These are phyloP conservation scores for Kwoniella europaea DNA, from an alignment of 768 basidiomycete species.

Conservation along the genomic window DNA sequence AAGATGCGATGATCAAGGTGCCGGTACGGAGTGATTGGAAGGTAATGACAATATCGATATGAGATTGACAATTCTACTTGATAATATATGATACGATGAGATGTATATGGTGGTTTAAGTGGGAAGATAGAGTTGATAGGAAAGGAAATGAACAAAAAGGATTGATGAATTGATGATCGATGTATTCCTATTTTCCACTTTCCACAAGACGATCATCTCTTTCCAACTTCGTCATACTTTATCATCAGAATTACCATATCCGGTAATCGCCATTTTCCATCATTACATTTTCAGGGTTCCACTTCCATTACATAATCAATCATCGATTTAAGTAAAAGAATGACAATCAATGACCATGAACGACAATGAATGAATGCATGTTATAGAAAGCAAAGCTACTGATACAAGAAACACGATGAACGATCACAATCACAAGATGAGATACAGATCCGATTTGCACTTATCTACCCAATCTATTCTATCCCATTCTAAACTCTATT, in stretches of 20 bases:
- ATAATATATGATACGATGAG: not conserved
- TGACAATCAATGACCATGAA: too few relatives aligned
- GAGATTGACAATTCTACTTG: not conserved
- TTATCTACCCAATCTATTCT: not conserved
- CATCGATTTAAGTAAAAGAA: not conserved
- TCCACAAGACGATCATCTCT: not conserved
- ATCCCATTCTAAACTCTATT: not conserved
- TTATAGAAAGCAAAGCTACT: too few relatives aligned
- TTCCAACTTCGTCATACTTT: conserved; percentile 10
- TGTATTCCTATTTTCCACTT: not conserved
- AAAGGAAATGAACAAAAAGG: not conserved
- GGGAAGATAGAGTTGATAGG: not conserved
- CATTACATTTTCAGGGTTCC: conserved; percentile 23
- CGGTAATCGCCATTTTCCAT: not conserved
- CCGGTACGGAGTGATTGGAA: not conserved
- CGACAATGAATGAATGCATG: too few relatives aligned
- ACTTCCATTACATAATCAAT: not conserved
- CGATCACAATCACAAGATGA: not conserved
- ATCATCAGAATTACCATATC: not conserved
- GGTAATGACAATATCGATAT: not conserved
- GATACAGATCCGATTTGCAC: not conserved
- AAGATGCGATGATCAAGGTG: not conserved
- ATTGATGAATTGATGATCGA: conserved; percentile 12
- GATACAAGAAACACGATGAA: not conserved
- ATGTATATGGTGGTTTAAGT: not conserved